Evolutionary conservation across 148 eudicot species (phyloP), one percentile per base, ranked within the genome.

Genomic region (Amaranthus cruentus): DNA sequence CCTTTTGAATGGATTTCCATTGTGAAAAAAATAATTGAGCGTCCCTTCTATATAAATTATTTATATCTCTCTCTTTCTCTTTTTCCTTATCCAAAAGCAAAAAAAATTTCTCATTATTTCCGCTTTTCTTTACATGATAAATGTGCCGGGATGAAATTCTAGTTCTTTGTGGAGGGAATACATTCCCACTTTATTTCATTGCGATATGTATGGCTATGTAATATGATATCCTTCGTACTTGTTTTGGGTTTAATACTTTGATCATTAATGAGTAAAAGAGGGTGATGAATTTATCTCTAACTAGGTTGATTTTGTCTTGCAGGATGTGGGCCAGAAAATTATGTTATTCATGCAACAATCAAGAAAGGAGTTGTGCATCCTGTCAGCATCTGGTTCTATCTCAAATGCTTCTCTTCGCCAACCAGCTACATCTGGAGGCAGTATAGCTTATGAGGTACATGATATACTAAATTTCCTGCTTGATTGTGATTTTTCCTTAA

Each of bases 371-470:
- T 75, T 90, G 44, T 90, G 93, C 77, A 83, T 92, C 73, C 82
- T 92, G 78, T 92, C 97, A 55, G 97, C 97, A 79, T 88, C 93
- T 71, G 98, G 96, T 80, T 84, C 91, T 62, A 76, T 92, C 54
- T 71, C 88, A 49, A 87, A 78, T 80, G 93, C 88, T 56, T 86
- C 90, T 76, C 84, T 92, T 52, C 85, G 85, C 66, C 98, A 92
- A 76, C 89, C 91, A 57, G 89, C 90, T 49, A 72, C 88, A 68
- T 88, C 93, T 75, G 96, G 93, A 71, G 93, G 96, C 77, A 86
- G 76, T 77, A 71, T 90, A 63, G 82, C 90, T 2, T 88, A 88
- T 81, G 89, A 90, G 96, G 98, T 92, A 85, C 10, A 63, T 44
- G 48, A 49, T 9, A 2, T 58, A 21, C 47, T 38, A 7, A 7